Base-by-base conservation (phyloP, 2,329 filamentous ascomycete genomes). In the Ceratocystis destructans region DNA sequence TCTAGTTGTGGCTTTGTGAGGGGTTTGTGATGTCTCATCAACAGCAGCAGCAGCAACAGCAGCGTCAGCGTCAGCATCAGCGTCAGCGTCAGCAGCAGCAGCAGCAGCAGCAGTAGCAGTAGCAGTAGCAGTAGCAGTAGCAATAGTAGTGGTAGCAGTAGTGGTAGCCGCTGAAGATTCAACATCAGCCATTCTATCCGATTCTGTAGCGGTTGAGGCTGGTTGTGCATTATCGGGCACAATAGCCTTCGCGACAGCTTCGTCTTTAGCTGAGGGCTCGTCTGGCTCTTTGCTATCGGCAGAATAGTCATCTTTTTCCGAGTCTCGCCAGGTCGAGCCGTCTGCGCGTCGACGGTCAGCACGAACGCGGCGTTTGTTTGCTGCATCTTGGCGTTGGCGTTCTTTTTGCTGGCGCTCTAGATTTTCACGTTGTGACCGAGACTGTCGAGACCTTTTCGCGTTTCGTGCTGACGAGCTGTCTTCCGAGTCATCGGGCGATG, bases 341-440 rank as follows among this genome's bases (percentile, higher is more conserved):
- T 96, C 91, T 70, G 82, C 87, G 74, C 90, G 86, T 71, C 91
- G 84, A 69, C 90, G 83, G 70, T 94, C 91, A 53, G 88, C 86
- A 66, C 90, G 84, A 63, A 87, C 89, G 79, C 93, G 94, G 68
- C 91, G 83, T 74, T 92, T 89, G 71, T 82, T 89, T 28, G 86
- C 85, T 44, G 87, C 86, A 73, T 96, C 92, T 37, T 83, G 81
- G 66, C 87, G 82, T 70, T 87, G 85, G 61, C 83, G 80, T 71
- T 96, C 90, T 64, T 84, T 84, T 70, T 96, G 90, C 71, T 90
- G 87, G 68, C 83, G 83, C 69, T 88, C 83, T 53, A 83, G 81
- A 69, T 81, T 84, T 69, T 87, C 84, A 53, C 82, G 81, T 68
- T 86, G 82, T 66, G 78, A 82, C 64, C 86, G 83, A 31, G 79